Conservation (phyloP, 148 eudicot species). For the Vaccinium vitisidaea region DNA sequence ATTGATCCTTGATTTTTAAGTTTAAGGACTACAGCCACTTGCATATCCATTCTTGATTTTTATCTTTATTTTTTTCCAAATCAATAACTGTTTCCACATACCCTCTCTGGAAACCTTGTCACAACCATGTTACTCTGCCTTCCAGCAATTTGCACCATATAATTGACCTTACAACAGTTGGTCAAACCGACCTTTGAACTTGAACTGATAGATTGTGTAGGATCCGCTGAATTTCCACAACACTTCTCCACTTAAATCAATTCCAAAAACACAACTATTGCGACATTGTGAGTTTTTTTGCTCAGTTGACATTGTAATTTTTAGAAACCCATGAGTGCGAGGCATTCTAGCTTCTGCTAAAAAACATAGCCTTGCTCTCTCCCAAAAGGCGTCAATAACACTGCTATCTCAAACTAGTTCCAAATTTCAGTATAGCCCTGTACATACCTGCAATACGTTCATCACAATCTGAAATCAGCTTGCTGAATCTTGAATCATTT, state of each 20-base stretch:
- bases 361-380: not conserved
- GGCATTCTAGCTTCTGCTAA: not conserved
- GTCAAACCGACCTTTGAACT: not conserved
- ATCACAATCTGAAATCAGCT: slow-evolving; percentile 23
- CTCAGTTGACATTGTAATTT: not conserved
- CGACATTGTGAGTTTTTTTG: not conserved
- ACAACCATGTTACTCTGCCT: not conserved
- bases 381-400: not conserved
- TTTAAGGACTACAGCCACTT: not conserved
- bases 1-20: too few species aligned
- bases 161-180: not conserved
- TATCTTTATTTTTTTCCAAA: not conserved
- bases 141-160: not conserved
- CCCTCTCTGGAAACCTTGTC: not conserved
- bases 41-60: not conserved
- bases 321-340: not conserved
- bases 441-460: slow-evolving; percentile 23
- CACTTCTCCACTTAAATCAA: slow-evolving; percentile 2
- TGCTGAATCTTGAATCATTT: slow-evolving; percentile 25
- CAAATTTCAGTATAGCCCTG: not conserved
- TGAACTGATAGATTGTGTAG: not conserved
- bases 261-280: not conserved
- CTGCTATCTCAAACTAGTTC: not conserved
- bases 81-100: not conserved
- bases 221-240: not conserved